Conservation (phyloP, 2,329 filamentous ascomycete genomes). For the Macroventuria anomochaeta region DNA sequence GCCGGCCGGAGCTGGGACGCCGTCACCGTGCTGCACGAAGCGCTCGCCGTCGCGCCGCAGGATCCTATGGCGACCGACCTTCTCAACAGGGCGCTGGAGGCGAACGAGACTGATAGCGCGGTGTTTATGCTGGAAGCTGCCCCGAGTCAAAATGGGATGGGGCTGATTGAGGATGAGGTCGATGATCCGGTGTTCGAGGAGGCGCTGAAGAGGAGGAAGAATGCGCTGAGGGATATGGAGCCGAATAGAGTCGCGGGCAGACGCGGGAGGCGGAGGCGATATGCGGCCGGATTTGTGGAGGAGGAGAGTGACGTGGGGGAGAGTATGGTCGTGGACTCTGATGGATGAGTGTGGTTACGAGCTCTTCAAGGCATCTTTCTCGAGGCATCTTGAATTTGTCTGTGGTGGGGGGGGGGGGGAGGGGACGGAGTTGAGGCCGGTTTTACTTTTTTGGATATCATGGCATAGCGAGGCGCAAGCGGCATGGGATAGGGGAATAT, state of each 20-base stretch:
- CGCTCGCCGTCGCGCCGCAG: conserved; percentile 77
- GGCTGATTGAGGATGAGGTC: conserved; percentile 10
- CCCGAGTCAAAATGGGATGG: neutral
- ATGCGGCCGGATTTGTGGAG: conserved; percentile 54
- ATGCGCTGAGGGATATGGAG: conserved; percentile 57
- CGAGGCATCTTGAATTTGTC: too few relatives aligned
- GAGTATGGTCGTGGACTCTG: conserved; percentile 61
- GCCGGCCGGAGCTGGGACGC: conserved; percentile 77
- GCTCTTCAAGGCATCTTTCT: too few relatives aligned
- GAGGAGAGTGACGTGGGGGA: conserved; percentile 52
- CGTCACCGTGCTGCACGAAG: conserved; percentile 82
- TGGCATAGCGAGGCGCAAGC: conserved; percentile 8
- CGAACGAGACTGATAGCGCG: conserved; percentile 46
- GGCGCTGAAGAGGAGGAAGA: conserved; percentile 62
- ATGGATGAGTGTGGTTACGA: neutral
- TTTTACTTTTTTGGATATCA: neutral
- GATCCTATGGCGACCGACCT: conserved; percentile 82
- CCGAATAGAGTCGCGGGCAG: conserved; percentile 61
- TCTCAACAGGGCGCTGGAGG: conserved; percentile 68
- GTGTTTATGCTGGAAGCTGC: neutral
- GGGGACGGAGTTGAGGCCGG: too few relatives aligned
- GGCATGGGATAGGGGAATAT: neutral
- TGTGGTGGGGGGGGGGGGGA: too few relatives aligned
- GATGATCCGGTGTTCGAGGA: conserved; percentile 52
- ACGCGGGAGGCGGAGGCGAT: conserved; percentile 56